Conservation (phyloP, 805 yeast genomes). For the Saccharomyces mikatae region DNA sequence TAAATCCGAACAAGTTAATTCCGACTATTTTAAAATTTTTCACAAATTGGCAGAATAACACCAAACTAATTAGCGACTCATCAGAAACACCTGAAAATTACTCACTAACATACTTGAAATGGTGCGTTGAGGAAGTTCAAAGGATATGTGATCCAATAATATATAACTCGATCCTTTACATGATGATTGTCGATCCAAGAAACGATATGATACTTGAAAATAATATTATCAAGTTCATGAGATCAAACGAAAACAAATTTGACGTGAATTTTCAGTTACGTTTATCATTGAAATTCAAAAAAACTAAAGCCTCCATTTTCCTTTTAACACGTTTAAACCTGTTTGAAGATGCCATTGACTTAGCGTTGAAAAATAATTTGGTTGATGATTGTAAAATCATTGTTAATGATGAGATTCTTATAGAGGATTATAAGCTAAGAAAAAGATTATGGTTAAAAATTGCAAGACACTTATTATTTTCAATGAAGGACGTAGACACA, state of each 20-base stretch:
- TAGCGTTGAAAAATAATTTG: constrained; percentile 58
- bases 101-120: constrained; percentile 56
- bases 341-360: constrained; percentile 70
- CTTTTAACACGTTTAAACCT: constrained; percentile 61
- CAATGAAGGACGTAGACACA: constrained; percentile 17
- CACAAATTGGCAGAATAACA: constrained; percentile 32
- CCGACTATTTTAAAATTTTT: constrained; percentile 73
- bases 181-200: constrained; percentile 43
- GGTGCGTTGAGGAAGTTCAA: constrained; percentile 40
- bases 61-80: constrained; percentile 10
- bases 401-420: constrained; percentile 28
- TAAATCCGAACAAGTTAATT: constrained; percentile 58
- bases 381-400: constrained; percentile 21
- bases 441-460: constrained; percentile 71
- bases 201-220: constrained; percentile 9
- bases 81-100: constrained; percentile 45
- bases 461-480: constrained; percentile 29
- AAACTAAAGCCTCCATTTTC: constrained; percentile 58
- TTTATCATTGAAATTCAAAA: constrained; percentile 53
- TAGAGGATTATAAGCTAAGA: constrained; percentile 42
- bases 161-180: constrained; percentile 63
- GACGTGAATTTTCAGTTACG: constrained; percentile 73
- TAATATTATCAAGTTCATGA: constrained; percentile 41
- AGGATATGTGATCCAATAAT: constrained; percentile 36
- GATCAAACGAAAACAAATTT: constrained; percentile 31